Percentiles rank a stretch among this genome's conserved stretches.
Evolutionary conservation across 2,329 filamentous ascomycete species (phyloP).

Genomic region (Sclerotinia trifoliorum): DNA sequence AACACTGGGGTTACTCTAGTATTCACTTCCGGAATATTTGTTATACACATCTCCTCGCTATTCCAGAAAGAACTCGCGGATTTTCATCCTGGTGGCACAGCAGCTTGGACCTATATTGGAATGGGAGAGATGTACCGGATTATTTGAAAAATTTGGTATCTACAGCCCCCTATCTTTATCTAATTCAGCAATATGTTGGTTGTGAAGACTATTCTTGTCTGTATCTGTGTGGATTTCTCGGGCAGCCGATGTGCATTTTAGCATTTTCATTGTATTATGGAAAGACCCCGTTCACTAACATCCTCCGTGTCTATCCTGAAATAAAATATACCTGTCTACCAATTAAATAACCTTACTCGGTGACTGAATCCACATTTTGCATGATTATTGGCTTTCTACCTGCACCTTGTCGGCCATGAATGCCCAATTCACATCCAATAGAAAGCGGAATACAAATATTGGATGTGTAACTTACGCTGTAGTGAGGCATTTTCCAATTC

Average conservation of each 20-base stretch:
- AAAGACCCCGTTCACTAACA: neutral
- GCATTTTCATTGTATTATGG: neutral
- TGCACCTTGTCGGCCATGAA: neutral
- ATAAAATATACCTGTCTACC: neutral
- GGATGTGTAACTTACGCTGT: neutral
- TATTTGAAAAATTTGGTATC: neutral
- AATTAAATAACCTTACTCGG: neutral
- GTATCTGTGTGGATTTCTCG: neutral
- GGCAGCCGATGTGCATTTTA: neutral
- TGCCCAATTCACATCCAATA: neutral
- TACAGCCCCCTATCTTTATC: neutral
- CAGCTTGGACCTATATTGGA: neutral
- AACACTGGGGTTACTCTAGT: neutral
- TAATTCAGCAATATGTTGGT: neutral
- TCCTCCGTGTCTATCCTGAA: neutral
- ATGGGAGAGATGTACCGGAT: neutral
- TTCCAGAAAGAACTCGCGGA: neutral
- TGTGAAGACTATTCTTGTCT: neutral
- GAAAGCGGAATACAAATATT: neutral
- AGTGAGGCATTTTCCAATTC: too few relatives aligned
- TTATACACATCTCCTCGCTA: neutral
- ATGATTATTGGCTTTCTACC: neutral
- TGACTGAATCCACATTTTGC: neutral
- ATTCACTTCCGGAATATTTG: too few relatives aligned
- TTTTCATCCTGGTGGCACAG: neutral